Evolutionary conservation across 2,329 filamentous ascomycete species (phyloP).

Genomic region (Penicillium paneum): DNA sequence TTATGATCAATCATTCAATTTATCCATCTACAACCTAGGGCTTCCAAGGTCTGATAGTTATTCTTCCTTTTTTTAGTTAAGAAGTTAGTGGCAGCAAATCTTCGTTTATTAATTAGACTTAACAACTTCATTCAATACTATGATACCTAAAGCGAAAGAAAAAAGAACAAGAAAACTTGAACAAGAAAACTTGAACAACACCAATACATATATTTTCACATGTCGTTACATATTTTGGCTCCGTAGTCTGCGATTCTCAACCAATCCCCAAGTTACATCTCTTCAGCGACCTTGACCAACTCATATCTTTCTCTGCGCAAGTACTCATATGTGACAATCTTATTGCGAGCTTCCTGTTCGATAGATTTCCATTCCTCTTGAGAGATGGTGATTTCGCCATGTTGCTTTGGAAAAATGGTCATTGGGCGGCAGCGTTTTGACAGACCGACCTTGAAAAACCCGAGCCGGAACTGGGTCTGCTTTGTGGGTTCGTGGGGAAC

Average conservation of each 20-base stretch:
- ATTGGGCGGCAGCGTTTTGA: conserved; percentile 17
- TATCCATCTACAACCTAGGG: no score
- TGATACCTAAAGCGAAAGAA: no score
- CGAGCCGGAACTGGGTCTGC: conserved; percentile 14
- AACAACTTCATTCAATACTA: no score
- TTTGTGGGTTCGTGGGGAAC: not conserved
- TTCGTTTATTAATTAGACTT: not conserved
- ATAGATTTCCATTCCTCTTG: conserved; percentile 14
- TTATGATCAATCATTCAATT: no score
- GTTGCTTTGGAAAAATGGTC: conserved; percentile 18
- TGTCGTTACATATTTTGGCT: not conserved
- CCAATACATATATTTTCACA: not conserved
- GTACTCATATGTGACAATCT: not conserved
- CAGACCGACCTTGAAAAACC: conserved; percentile 12
- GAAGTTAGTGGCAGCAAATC: not conserved
- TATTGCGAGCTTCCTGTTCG: not conserved
- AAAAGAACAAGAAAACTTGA: not conserved
- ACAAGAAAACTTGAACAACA: no score
- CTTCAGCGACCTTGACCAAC: not conserved
- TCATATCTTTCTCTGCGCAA: not conserved
- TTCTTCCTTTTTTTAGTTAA: no score
- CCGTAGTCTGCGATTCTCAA: no score
- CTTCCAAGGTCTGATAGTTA: not conserved
- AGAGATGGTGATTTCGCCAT: conserved; percentile 14
- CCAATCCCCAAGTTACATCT: not conserved